These are phyloP conservation scores for Hypoxylon sp. DNA, from an alignment of 2,329 filamentous ascomycete genomes.

Conservation along the genomic window DNA sequence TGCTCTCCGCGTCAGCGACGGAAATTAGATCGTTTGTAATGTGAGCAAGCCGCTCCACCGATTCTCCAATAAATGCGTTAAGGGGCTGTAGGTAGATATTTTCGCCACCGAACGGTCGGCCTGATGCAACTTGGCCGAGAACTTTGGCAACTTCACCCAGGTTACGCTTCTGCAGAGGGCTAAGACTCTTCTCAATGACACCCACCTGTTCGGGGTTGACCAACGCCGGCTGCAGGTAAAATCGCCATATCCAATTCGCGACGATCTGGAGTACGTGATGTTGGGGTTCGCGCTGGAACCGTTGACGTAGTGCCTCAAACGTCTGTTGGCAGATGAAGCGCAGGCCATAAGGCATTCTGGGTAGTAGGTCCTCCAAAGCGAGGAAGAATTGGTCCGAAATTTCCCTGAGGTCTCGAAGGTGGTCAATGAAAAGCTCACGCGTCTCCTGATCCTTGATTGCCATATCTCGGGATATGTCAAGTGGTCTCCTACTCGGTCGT, in stretches of 20 bases:
- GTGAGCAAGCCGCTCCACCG: constrained; percentile 80
- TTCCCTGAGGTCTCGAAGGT: constrained; percentile 92
- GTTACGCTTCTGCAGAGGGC: constrained; percentile 93
- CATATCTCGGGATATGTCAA: constrained; percentile 88
- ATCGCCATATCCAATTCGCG: constrained; percentile 92
- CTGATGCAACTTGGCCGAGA: constrained; percentile 87
- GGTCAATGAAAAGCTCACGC: constrained; percentile 90
- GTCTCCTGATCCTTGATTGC: constrained; percentile 98
- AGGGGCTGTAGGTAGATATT: constrained; percentile 96
- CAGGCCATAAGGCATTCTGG: constrained; percentile 92
- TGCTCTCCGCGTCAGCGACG: constrained; percentile 86
- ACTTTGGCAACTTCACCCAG: constrained; percentile 92
- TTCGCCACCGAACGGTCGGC: constrained; percentile 89
- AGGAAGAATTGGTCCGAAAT: constrained; percentile 92
- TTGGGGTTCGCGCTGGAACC: constrained; percentile 83
- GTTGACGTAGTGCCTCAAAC: constrained; percentile 79
- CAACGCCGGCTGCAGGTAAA: constrained; percentile 90
- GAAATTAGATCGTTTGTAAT: constrained; percentile 83
- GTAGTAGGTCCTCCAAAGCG: constrained; percentile 82
- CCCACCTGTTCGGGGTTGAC: constrained; percentile 92
- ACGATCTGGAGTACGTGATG: constrained; percentile 84
- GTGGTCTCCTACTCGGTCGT: constrained; percentile 79
- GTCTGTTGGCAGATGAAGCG: constrained; percentile 89
- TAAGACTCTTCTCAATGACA: constrained; percentile 88
- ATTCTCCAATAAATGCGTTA: constrained; percentile 90